phyloP scores from a whole-genome alignment of 495 filamentous ascomycete species.

The Acidomyces sp. region DNA sequence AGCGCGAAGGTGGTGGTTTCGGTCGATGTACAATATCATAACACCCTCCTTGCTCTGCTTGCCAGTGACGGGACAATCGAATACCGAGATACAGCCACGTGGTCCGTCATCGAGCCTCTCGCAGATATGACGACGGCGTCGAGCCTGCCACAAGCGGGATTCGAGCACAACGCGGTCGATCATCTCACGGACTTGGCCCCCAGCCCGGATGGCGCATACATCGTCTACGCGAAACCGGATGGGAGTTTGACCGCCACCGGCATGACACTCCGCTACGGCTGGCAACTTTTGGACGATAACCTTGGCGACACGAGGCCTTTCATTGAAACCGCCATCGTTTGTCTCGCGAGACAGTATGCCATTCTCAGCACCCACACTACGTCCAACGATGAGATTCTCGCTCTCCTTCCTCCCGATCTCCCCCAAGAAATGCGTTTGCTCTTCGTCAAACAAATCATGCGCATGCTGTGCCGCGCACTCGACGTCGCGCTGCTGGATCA shows the following conservation, averaged over 20 bases:
- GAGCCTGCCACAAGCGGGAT: slow-evolving; percentile 58
- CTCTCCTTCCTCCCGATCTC: slow-evolving; percentile 33
- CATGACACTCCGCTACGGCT: slow-evolving; percentile 11
- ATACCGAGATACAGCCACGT: slow-evolving; percentile 58
- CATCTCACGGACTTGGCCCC: slow-evolving; percentile 36
- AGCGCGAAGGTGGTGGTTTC: slow-evolving; percentile 57
- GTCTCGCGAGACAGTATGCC: slow-evolving; percentile 48
- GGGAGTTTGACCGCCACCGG: slow-evolving; percentile 46
- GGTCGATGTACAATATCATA: slow-evolving; percentile 49
- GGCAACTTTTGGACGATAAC: slow-evolving; percentile 17
- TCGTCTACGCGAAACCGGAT: slow-evolving; percentile 51
- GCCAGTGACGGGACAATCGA: slow-evolving; percentile 67
- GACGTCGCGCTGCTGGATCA: slow-evolving; percentile 13
- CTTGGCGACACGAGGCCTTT: slow-evolving; percentile 10
- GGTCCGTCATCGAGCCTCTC: slow-evolving; percentile 49
- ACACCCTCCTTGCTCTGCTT: slow-evolving; percentile 51
- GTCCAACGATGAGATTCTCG: slow-evolving; percentile 64
- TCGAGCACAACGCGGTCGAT: slow-evolving; percentile 33
- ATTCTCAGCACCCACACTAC: slow-evolving; percentile 40
- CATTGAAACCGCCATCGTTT: slow-evolving; percentile 34
- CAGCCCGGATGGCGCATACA: slow-evolving; percentile 60
- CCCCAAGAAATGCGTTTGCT: slow-evolving; percentile 45
- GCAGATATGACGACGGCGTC: slow-evolving; percentile 50
- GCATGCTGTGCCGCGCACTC: slow-evolving; percentile 34
- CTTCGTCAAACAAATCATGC: slow-evolving; percentile 45